phyloP scores from a whole-genome alignment of 495 filamentous ascomycete genomes.

The Neurospora sp. region DNA sequence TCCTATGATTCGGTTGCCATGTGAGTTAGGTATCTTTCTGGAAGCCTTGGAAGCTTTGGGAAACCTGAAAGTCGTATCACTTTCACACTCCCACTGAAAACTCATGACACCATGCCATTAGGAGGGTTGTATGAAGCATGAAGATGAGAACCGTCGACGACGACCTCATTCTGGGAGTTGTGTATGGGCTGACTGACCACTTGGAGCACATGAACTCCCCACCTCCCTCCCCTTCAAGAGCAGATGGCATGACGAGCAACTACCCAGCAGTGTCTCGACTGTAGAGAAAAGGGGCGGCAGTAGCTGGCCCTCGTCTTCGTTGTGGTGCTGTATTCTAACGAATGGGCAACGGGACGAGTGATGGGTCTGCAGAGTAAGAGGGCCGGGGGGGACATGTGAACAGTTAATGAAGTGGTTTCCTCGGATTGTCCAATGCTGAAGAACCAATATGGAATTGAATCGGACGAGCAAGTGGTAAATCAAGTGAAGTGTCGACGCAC shows the following conservation, averaged over 20 bases:
- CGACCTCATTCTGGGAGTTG: no score
- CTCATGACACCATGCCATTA: no score
- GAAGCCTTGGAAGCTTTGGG: neutral
- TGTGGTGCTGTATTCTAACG: neutral
- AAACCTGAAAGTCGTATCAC: neutral
- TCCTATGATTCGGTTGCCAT: neutral
- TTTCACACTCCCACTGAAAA: no score
- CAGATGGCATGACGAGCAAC: neutral
- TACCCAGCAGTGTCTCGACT: neutral
- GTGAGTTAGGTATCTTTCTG: neutral
- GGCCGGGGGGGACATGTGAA: neutral
- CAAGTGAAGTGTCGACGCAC: neutral
- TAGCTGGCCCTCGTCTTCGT: neutral
- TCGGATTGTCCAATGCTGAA: neutral
- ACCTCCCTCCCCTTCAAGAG: neutral
- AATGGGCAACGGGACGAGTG: neutral
- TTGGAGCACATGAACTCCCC: neutral
- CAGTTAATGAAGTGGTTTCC: neutral
- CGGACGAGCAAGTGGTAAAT: neutral
- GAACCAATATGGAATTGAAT: neutral
- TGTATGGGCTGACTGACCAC: no score
- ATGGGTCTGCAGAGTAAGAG: neutral
- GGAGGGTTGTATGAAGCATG: no score
- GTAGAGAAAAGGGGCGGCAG: neutral
- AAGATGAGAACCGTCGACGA: no score